Conservation (phyloP, 192 early-diverging fungal genomes). For the Coemansia sp. region DNA sequence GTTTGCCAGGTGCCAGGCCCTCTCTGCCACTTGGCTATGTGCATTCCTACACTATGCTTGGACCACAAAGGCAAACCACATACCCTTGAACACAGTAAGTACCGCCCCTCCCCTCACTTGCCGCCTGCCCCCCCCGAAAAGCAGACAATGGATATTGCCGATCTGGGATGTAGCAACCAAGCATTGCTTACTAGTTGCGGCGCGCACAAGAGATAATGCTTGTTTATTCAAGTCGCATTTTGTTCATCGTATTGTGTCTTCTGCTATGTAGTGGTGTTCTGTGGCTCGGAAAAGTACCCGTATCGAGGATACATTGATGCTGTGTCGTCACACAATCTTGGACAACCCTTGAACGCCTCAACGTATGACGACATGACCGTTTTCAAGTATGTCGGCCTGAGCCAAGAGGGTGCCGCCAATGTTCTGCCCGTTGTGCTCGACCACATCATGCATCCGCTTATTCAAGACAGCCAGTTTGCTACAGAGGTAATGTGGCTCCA, state of each 20-base stretch:
- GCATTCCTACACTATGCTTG: slow-evolving; percentile 72
- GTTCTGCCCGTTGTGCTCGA: slow-evolving; percentile 80
- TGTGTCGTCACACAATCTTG: slow-evolving; percentile 71
- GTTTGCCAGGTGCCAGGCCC: slow-evolving; percentile 72
- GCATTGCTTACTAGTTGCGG: background rate
- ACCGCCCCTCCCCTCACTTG: background rate
- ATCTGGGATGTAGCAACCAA: background rate
- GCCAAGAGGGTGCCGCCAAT: slow-evolving; percentile 71
- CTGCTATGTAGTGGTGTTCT: slow-evolving; percentile 72
- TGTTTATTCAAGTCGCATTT: background rate
- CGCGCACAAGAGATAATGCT: slow-evolving; percentile 4
- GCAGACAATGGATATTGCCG: slow-evolving; percentile 11
- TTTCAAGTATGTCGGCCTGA: slow-evolving; percentile 71
- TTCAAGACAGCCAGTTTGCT: slow-evolving; percentile 74
- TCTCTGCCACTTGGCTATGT: slow-evolving; percentile 62
- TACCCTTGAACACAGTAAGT: slow-evolving; percentile 74
- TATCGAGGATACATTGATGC: slow-evolving; percentile 78
- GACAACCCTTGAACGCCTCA: slow-evolving; percentile 73
- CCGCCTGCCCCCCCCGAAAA: slow-evolving; percentile 8
- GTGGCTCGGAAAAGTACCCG: slow-evolving; percentile 72
- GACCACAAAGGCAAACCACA: slow-evolving; percentile 81
- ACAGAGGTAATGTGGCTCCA: slow-evolving; percentile 66
- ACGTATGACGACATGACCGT: slow-evolving; percentile 67
- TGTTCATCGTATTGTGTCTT: background rate
- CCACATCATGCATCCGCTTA: slow-evolving; percentile 77